Conservation (phyloP, 1,284 basidiomycete species). For the Ceratobasidium sp. region DNA sequence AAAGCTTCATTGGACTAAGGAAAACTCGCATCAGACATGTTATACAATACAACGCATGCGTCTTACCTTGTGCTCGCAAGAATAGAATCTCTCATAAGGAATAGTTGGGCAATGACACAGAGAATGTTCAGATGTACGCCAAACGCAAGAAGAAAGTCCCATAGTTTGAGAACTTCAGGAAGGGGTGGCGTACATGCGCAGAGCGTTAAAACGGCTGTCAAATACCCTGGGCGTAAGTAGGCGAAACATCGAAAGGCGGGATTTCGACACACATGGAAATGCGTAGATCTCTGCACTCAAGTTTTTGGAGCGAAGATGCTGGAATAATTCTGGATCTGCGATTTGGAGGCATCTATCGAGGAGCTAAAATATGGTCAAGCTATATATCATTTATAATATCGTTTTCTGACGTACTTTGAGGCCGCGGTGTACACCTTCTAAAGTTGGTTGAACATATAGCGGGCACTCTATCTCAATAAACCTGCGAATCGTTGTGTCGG, state of each 20-base stretch:
- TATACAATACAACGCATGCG: background rate
- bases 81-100: constrained; percentile 88
- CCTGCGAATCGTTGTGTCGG: constrained; percentile 45
- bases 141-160: constrained; percentile 97
- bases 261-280: constrained; percentile 87
- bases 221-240: too few relatives aligned
- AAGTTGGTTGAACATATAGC: constrained; percentile 92
- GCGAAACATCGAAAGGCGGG: too few relatives aligned
- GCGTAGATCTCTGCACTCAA: constrained; percentile 98
- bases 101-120: constrained; percentile 93
- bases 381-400: background rate
- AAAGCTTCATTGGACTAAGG: constrained; percentile 87
- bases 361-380: constrained; percentile 61
- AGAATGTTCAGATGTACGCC: constrained; percentile 95
- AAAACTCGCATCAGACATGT: constrained; percentile 2
- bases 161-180: constrained; percentile 90
- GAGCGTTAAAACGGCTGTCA: constrained; percentile 85
- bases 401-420: constrained; percentile 72
- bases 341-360: constrained; percentile 90
- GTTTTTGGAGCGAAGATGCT: constrained; percentile 85
- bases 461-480: constrained; percentile 96
- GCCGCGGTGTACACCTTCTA: constrained; percentile 93
- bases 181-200: constrained; percentile 97
- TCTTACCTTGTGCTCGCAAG: constrained; percentile 82
- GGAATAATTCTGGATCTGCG: constrained; percentile 85